phyloP scores from a whole-genome alignment of 495 filamentous ascomycete species.

The Lasiosphaeria miniovina region DNA sequence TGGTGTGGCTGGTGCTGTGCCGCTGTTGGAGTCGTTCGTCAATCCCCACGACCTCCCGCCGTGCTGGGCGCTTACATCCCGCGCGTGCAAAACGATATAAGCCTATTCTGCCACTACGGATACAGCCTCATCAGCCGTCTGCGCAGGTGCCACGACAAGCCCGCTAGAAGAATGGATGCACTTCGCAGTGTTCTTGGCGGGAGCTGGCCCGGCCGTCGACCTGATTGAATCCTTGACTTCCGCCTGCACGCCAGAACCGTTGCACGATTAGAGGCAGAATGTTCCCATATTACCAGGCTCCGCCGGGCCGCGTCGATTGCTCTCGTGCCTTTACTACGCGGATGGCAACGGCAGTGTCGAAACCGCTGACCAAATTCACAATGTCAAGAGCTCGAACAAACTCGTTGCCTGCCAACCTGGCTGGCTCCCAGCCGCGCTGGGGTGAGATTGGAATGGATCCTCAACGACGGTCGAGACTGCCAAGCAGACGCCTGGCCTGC shows the following conservation, averaged over 20 bases:
- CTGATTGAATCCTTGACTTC: constrained; percentile 9
- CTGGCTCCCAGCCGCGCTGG: constrained; percentile 3
- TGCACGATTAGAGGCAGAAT: constrained; percentile 27
- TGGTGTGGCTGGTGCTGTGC: constrained; percentile 3
- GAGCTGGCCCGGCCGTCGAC: constrained; percentile 18
- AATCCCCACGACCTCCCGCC: not conserved
- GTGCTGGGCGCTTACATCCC: constrained; percentile 22
- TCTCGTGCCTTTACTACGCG: not conserved
- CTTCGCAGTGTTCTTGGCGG: constrained; percentile 17
- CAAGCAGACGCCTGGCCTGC: constrained; percentile 18
- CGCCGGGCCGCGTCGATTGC: constrained; percentile 19
- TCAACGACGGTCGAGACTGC: constrained; percentile 11
- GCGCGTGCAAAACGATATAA: constrained; percentile 19
- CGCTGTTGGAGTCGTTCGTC: not conserved
- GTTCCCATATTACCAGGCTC: constrained; percentile 23
- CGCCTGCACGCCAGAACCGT: constrained; percentile 12
- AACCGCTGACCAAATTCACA: constrained; percentile 19
- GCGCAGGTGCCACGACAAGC: constrained; percentile 23
- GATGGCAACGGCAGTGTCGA: constrained; percentile 13
- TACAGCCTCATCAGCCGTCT: constrained; percentile 26
- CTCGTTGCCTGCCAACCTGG: too few relatives aligned
- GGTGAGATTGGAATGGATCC: constrained; percentile 14
- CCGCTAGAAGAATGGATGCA: constrained; percentile 13
- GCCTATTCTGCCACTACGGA: constrained; percentile 15
- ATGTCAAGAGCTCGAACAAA: constrained; percentile 13